These are phyloP conservation scores for Mycena floridula DNA, from an alignment of 768 basidiomycete species.

Conservation along the genomic window DNA sequence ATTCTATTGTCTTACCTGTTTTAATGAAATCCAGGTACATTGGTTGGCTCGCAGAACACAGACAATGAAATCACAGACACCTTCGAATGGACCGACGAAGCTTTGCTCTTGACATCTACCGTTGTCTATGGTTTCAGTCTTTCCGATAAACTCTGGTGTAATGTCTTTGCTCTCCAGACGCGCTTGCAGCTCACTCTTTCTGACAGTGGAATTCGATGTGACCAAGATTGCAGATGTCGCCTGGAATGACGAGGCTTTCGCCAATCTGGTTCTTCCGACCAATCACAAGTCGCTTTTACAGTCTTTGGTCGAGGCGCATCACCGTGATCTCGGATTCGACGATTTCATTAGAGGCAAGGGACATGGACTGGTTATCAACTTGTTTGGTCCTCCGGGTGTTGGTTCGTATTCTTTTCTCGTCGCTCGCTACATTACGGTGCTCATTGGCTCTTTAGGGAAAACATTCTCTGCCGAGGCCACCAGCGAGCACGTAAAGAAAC, in stretches of 20 bases:
- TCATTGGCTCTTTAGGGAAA: constrained; percentile 27
- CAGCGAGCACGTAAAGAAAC: constrained; percentile 46
- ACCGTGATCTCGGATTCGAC: constrained; percentile 44
- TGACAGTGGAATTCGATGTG: constrained; percentile 54
- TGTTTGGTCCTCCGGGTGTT: constrained; percentile 55
- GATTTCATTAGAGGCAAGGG: constrained; percentile 65
- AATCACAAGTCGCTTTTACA: constrained; percentile 48
- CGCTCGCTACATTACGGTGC: no score
- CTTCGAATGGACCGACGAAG: constrained; percentile 40
- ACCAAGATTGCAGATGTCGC: constrained; percentile 45
- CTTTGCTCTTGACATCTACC: constrained; percentile 49
- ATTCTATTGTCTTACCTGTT: not conserved
- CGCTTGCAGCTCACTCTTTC: constrained; percentile 2
- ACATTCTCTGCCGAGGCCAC: constrained; percentile 58
- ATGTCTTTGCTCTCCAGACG: constrained; percentile 14
- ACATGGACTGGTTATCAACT: constrained; percentile 50
- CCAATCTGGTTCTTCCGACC: constrained; percentile 51
- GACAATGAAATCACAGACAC: constrained; percentile 17
- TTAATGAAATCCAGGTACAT: not conserved
- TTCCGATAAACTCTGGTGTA: constrained; percentile 52
- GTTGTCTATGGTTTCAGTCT: constrained; percentile 61
- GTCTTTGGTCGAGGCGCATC: constrained; percentile 54
- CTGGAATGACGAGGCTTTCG: constrained; percentile 54
- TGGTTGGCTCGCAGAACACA: constrained; percentile 3
- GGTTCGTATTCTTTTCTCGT: constrained; percentile 24